Conservation (phyloP, 2,329 filamentous ascomycete species). For the Alternaria consortialis region DNA sequence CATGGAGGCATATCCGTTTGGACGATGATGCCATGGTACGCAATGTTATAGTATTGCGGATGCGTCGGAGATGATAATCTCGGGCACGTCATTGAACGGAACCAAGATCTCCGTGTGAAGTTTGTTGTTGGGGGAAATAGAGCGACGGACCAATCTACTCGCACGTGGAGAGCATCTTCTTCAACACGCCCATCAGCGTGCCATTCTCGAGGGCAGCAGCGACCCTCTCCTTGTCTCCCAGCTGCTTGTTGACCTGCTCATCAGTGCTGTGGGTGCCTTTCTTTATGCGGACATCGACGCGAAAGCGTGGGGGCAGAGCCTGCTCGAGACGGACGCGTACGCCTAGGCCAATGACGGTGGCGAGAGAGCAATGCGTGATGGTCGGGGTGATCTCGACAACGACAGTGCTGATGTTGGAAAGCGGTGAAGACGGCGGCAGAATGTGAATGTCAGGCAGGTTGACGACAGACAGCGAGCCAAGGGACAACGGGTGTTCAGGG, state of each 20-base stretch:
- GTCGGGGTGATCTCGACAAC: conserved; percentile 93
- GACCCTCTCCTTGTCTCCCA: conserved; percentile 95
- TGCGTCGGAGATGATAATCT: neutral
- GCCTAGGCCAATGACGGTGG: conserved; percentile 93
- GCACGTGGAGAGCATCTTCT: conserved; percentile 93
- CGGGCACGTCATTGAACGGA: neutral
- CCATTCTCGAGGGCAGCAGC: conserved; percentile 94
- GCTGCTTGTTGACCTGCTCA: conserved; percentile 95
- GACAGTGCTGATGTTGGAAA: conserved; percentile 74
- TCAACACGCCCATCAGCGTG: conserved; percentile 84
- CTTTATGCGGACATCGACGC: conserved; percentile 92
- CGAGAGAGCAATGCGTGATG: conserved; percentile 94
- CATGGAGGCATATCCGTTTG: neutral
- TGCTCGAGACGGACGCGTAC: conserved; percentile 92
- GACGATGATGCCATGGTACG: neutral
- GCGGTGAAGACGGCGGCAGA: conserved; percentile 68
- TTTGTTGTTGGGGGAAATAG: too few species aligned
- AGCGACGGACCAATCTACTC: conserved; percentile 53
- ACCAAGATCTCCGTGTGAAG: neutral
- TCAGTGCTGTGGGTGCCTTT: conserved; percentile 95
- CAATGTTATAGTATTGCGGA: neutral
- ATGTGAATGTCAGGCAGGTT: conserved; percentile 95
- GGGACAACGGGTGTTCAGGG: conserved; percentile 92
- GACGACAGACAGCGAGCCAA: conserved; percentile 92
- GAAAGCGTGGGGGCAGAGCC: conserved; percentile 87